Evolutionary conservation across 2,329 filamentous ascomycete genomes (phyloP), one percentile per base, ranked within the genome.

Genomic region (Cadophora gregata): DNA sequence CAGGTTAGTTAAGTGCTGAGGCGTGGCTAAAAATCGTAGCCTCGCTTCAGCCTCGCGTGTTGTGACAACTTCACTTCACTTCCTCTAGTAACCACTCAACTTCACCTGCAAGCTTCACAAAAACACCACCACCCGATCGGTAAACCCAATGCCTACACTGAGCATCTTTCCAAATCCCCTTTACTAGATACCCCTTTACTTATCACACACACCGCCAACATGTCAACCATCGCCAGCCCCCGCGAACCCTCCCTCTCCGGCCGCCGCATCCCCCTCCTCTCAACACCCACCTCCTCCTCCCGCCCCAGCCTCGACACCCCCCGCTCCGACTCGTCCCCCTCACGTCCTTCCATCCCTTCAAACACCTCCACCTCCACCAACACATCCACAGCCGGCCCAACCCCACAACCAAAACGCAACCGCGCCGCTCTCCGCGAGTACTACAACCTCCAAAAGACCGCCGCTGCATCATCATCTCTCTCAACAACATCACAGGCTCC

Each of bases 351-450:
- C 24, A 53, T 25, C 14, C 3, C 36, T 14, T 25, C 48, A 27
- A 78, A 73, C 70, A 65, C 77, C 66, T 65, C 75, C 71, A 65
- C 70, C n/a, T n/a, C n/a, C 73, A 64, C 73, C 4, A 55, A n/a
- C 9, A 19, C 61, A 31, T 25, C 24, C 7, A 27, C 27, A 9
- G 3, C 29, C 45, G 19, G 25, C 70, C 66, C 74, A 69, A 65
- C 68, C 67, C 25, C 50, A 6, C 67, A 71, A 63, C 67, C 70
- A 68, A 70, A 64, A 71, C 70, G 69, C 65, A 97, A 97, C 80
- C 91, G 95, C 71, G 88, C 91, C 64, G 95, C 95, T 7, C 85
- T 98, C 24, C 91, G 96, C 74, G 93, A 97, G 77, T 98, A 97
- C 83, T 98, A 98, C 81, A 96, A 96, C 77, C 85, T 98, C 59